A percentile compares a stretch with the other conserved stretches of the same genome.
Evolutionary conservation across 257 asterid genomes (phyloP).

Genomic region (Gynochthodes officinalis): DNA sequence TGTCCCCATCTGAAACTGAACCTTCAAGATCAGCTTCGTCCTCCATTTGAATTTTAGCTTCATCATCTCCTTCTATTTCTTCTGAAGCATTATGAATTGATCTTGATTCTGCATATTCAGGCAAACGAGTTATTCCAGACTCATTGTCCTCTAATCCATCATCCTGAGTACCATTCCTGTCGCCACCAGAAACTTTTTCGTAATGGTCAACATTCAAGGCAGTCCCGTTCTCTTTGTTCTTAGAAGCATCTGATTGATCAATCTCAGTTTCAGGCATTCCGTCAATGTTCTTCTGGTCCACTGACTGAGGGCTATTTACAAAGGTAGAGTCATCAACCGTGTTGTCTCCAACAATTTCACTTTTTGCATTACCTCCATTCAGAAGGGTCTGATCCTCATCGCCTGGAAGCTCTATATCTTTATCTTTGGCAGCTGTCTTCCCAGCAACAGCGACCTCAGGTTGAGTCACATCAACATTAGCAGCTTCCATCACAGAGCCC

Average conservation of each 20-base stretch:
- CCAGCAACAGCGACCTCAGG: constrained; percentile 41
- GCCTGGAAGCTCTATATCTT: constrained; percentile 30
- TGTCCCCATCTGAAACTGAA: constrained; percentile 55
- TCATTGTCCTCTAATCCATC: constrained; percentile 13
- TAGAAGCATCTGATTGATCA: constrained; percentile 18
- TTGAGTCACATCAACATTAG: constrained; percentile 36
- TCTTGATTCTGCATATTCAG: constrained; percentile 19
- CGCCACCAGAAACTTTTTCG: constrained; percentile 19
- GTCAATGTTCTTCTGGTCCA: constrained; percentile 15
- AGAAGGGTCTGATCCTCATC: constrained; percentile 18
- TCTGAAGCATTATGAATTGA: constrained; percentile 23
- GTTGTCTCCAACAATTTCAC: constrained; percentile 22
- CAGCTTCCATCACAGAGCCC: constrained; percentile 43
- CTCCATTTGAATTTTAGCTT: constrained; percentile 25
- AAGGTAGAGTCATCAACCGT: constrained; percentile 24
- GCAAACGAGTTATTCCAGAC: constrained; percentile 15
- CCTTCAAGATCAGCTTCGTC: constrained; percentile 51
- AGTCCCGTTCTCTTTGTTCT: constrained; percentile 33
- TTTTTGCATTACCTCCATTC: constrained; percentile 25
- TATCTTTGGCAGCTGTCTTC: constrained; percentile 25
- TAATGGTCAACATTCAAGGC: constrained; percentile 17
- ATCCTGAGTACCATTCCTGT: constrained; percentile 23
- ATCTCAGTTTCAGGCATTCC: constrained; percentile 24
- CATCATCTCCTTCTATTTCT: constrained; percentile 41
- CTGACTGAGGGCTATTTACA: constrained; percentile 15